Percentiles rank a stretch among this genome's conserved stretches.
These are phyloP conservation scores for Eutrema heterophyllum DNA, from an alignment of 345 rosid genomes.

Conservation along the genomic window DNA sequence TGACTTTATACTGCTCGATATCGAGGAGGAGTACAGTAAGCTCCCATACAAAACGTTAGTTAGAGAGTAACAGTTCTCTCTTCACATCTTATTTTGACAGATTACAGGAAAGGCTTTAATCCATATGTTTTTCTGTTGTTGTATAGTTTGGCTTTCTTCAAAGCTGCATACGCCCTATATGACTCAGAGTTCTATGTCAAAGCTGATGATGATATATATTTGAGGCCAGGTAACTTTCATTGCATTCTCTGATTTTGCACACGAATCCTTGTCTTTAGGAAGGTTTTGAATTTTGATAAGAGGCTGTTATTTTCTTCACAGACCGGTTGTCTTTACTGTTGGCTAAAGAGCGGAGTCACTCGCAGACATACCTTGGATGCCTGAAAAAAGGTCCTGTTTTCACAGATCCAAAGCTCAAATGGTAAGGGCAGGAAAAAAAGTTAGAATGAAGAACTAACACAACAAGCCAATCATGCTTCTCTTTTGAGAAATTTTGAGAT, in stretches of 20 bases:
- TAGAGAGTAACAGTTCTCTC: not conserved
- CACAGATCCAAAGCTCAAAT: conserved; percentile 82
- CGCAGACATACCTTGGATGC: conserved; percentile 93
- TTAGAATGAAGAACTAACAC: not conserved
- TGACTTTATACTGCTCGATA: conserved; percentile 82
- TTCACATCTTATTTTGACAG: not conserved
- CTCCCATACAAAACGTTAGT: conserved; percentile 99
- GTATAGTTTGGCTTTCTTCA: conserved; percentile 79
- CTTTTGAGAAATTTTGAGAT: not conserved
- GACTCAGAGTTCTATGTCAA: conserved; percentile 88
- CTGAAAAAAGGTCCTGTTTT: conserved; percentile 89
- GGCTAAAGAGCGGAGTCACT: conserved; percentile 74
- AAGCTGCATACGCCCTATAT: conserved; percentile 76
- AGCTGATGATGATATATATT: conserved; percentile 92
- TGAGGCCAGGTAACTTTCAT: conserved; percentile 67
- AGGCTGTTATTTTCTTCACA: conserved; percentile 22
- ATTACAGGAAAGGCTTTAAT: not conserved
- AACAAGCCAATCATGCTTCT: not conserved
- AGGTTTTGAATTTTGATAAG: not conserved
- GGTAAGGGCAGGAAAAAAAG: conserved; percentile 37
- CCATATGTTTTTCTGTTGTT: not conserved
- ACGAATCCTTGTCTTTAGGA: not conserved
- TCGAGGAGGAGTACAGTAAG: conserved; percentile 95
- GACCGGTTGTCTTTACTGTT: conserved; percentile 77
- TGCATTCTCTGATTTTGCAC: not conserved